phyloP scores from a whole-genome alignment of 768 basidiomycete genomes.

The Terana coerulea region DNA sequence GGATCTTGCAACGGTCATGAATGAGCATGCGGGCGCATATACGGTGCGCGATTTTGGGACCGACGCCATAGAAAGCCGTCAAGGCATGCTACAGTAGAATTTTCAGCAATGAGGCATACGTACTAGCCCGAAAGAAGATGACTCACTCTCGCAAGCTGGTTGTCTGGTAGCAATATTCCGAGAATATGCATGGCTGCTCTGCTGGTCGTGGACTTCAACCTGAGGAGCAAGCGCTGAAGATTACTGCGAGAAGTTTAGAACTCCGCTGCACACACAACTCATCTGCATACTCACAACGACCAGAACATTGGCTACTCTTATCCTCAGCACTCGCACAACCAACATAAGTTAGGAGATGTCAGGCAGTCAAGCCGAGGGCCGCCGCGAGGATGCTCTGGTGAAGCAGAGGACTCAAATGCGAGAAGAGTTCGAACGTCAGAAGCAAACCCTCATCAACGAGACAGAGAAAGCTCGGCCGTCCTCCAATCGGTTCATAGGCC shows the following conservation, averaged over 20 bases:
- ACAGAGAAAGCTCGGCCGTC: conserved; percentile 92
- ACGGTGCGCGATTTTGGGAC: conserved; percentile 65
- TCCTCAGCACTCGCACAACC: too few species aligned
- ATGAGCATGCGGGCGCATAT: conserved; percentile 92
- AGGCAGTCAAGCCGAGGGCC: conserved; percentile 73
- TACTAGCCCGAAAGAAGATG: neutral
- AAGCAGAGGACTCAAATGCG: conserved; percentile 80
- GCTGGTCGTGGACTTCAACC: too few species aligned
- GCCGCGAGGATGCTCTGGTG: conserved; percentile 78
- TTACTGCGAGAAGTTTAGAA: too few species aligned
- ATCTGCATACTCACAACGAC: too few species aligned
- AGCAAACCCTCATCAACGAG: conserved; percentile 77
- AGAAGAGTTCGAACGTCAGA: conserved; percentile 80
- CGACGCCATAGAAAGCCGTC: conserved; percentile 86
- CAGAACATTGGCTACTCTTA: too few species aligned
- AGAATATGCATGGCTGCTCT: conserved; percentile 65
- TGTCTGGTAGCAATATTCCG: conserved; percentile 78
- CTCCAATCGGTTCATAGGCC: conserved; percentile 85
- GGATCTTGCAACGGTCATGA: conserved; percentile 79
- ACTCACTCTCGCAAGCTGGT: conserved; percentile 68
- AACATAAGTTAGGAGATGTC: too few species aligned
- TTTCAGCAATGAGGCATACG: neutral
- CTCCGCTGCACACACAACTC: too few species aligned
- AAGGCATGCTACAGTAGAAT: conserved; percentile 68
- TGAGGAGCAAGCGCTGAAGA: too few species aligned